Conservation (phyloP, 169 alveolate genomes). For the Plasmodium relictum region DNA sequence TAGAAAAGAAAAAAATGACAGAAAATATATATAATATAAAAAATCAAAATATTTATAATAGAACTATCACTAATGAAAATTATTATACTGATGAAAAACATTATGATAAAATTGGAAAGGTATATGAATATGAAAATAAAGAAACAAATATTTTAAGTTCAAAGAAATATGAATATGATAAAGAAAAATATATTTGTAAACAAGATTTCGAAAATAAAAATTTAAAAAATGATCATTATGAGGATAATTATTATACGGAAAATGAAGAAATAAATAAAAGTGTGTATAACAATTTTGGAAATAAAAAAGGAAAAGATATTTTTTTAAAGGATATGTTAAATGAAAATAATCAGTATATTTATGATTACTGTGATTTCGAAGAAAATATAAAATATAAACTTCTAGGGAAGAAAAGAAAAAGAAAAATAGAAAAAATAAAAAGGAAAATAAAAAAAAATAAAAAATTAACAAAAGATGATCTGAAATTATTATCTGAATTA, state of each 20-base stretch:
- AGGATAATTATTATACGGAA: conserved; percentile 1
- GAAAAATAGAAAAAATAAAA: conserved; percentile 58
- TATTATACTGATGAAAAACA: no score
- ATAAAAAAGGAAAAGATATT: conserved; percentile 22
- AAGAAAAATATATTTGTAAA: conserved; percentile 13
- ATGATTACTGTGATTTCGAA: conserved; percentile 70
- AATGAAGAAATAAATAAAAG: background rate
- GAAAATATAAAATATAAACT: conserved; percentile 40
- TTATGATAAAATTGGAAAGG: background rate
- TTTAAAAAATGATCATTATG: conserved; percentile 16
- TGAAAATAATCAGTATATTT: conserved; percentile 45
- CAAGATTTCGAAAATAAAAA: background rate
- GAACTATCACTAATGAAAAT: no score
- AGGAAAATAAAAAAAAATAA: conserved; percentile 59
- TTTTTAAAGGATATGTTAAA: conserved; percentile 42
- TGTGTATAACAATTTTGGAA: conserved; percentile 13
- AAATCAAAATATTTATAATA: no score
- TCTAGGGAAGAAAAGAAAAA: conserved; percentile 13
- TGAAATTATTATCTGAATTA: conserved; percentile 45
- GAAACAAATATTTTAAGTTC: conserved; percentile 2
- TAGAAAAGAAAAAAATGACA: conserved; percentile 22
- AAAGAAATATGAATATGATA: background rate
- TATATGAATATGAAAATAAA: conserved; percentile 2
- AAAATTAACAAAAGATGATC: conserved; percentile 59
- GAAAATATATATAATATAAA: no score